Evolutionary conservation across 768 basidiomycete species (phyloP), one percentile per base, ranked within the genome.

Genomic region (Dioszegia hungarica): DNA sequence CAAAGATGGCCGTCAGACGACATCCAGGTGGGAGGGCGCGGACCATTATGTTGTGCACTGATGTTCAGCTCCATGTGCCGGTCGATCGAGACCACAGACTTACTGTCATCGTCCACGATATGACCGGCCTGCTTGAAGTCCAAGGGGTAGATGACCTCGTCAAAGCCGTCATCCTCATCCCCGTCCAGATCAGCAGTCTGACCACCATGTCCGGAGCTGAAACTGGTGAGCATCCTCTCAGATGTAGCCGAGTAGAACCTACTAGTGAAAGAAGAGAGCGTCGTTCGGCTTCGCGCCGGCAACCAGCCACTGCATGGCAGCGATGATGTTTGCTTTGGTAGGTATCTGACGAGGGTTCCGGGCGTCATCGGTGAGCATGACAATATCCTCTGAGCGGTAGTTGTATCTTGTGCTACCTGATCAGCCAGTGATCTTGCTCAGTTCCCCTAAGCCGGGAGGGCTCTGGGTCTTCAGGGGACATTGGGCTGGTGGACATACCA

Each of bases 271-370:
- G 66, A 77, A 75, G 34, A 76, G 48, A 0, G 68, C 59, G 54
- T 76, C 76, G 47, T 78, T 86, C 1, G 89, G 84, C 17, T 78
- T 78, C 12, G 93, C 91, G 60, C 81, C 86, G 15, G 75, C 77
- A 17, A 92, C 89, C n/a, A 99, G 84, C 93, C 92, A 97, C 57
- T 84, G 81, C 89, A 94, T 93, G 4, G 87, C 91, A 41, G 81
- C 76, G 19, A 90, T 68, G 84, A 99, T 93, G 73, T 97, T 97
- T 24, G 81, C 81, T 55, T 78, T 79, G 0, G 93, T 97, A 0
- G 94, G 94, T 25, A 77, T 76, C 68, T 82, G 81, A 41, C 85
- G 81, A 10, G 82, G 80, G 66, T 88, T 80, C 12, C 54, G 55
- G 0, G 85, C 75, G 66, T 91, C 84, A 67, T 99, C 94, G 0